Evolutionary conservation across 2,329 filamentous ascomycete genomes (phyloP).

Genomic region (Camptophora hylomeconis): DNA sequence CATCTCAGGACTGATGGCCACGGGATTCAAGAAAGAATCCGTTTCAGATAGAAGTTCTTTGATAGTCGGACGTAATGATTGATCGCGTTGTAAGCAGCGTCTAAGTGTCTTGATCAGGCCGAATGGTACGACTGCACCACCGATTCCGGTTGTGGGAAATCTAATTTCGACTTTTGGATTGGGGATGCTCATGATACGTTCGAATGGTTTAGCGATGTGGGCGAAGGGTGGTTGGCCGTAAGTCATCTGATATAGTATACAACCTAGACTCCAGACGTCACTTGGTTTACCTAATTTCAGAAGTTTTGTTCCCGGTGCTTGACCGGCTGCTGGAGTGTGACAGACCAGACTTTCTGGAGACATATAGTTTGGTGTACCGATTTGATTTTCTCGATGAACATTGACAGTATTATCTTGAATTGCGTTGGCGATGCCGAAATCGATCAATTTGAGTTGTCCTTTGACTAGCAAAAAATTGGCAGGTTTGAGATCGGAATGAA

Average conservation of each 20-base stretch:
- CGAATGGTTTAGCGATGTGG: slow-evolving; percentile 77
- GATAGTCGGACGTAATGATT: slow-evolving; percentile 42
- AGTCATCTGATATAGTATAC: slow-evolving; percentile 95
- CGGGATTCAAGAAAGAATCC: slow-evolving; percentile 47
- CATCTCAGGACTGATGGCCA: slow-evolving; percentile 44
- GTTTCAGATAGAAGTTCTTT: slow-evolving; percentile 41
- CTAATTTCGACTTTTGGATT: slow-evolving; percentile 36
- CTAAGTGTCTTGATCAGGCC: slow-evolving; percentile 43
- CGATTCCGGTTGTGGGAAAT: slow-evolving; percentile 32
- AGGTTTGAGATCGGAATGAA: slow-evolving; percentile 93
- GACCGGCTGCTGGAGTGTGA: slow-evolving; percentile 52
- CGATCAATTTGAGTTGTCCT: slow-evolving; percentile 85
- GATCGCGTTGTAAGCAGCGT: slow-evolving; percentile 46
- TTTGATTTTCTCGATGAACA: slow-evolving; percentile 86
- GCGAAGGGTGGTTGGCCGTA: slow-evolving; percentile 95
- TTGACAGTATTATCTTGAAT: slow-evolving; percentile 97
- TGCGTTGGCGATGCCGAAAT: slow-evolving; percentile 96
- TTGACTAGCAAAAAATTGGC: slow-evolving; percentile 92
- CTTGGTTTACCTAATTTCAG: slow-evolving; percentile 95
- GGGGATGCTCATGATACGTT: slow-evolving; percentile 51
- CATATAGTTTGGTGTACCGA: slow-evolving; percentile 98
- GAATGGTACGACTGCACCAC: slow-evolving; percentile 39
- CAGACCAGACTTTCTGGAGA: slow-evolving; percentile 88
- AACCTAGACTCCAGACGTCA: slow-evolving; percentile 92
- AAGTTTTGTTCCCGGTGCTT: slow-evolving; percentile 46